Conservation (phyloP, 768 basidiomycete species). For the Glaciozyma martinii region DNA sequence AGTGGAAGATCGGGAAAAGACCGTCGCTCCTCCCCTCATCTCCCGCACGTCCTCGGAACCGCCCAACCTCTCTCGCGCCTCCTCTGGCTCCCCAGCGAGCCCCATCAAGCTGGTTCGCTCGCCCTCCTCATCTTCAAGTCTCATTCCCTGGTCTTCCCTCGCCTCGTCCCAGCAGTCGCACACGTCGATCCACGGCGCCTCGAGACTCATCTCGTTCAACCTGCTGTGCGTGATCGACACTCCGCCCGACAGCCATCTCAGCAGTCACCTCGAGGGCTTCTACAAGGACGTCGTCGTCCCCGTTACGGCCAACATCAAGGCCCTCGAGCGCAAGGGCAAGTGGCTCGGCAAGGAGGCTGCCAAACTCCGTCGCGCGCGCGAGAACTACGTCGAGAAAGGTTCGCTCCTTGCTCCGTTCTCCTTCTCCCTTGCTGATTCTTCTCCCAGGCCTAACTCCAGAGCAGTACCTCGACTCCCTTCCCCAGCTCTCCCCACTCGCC, state of each 20-base stretch:
- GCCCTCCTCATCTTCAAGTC: slow-evolving; percentile 67
- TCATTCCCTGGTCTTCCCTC: slow-evolving; percentile 55
- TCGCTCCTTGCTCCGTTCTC: background rate
- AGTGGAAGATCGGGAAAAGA: background rate
- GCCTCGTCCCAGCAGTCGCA: slow-evolving; percentile 67
- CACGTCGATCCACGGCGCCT: slow-evolving; percentile 48
- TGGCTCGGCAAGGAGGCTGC: slow-evolving; percentile 80
- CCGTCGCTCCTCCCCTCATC: background rate
- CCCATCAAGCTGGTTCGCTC: slow-evolving; percentile 45
- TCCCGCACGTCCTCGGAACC: background rate
- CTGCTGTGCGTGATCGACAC: slow-evolving; percentile 35
- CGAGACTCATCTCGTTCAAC: slow-evolving; percentile 29
- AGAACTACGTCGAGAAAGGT: slow-evolving; percentile 59
- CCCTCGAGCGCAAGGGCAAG: slow-evolving; percentile 76
- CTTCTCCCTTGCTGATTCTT: background rate
- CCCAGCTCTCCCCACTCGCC: slow-evolving; percentile 51
- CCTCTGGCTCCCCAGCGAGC: background rate
- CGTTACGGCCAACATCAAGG: slow-evolving; percentile 74
- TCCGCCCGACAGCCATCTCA: slow-evolving; percentile 34
- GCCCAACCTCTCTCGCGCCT: background rate
- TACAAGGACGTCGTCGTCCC: slow-evolving; percentile 33
- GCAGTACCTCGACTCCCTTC: slow-evolving; percentile 44
- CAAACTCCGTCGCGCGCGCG: slow-evolving; percentile 58
- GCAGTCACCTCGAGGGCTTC: slow-evolving; percentile 33
- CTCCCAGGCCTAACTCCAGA: slow-evolving; percentile 36